Conservation (phyloP, 2,329 filamentous ascomycete genomes). For the Hypoxylon sp. region DNA sequence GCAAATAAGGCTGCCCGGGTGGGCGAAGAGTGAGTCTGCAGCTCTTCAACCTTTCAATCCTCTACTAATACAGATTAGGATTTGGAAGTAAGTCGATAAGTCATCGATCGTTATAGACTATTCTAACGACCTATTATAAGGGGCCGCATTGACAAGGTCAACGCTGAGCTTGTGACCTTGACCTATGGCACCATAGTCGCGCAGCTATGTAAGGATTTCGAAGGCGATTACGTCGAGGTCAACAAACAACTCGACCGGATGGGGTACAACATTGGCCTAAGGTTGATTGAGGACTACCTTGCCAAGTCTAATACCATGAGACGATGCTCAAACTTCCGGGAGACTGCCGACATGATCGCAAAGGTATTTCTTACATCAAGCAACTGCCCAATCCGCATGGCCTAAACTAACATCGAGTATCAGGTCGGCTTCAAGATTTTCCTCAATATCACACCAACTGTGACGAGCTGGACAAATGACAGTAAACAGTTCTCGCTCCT, state of each 20-base stretch:
- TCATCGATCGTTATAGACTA: slow-evolving; percentile 2
- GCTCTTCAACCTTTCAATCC: slow-evolving; percentile 7
- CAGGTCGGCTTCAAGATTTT: slow-evolving; percentile 99
- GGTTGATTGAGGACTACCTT: slow-evolving; percentile 96
- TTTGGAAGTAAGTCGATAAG: slow-evolving; percentile 84
- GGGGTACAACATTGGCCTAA: slow-evolving; percentile 98
- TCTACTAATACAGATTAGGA: slow-evolving; percentile 65
- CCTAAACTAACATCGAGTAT: slow-evolving; percentile 43
- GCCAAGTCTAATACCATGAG: slow-evolving; percentile 94
- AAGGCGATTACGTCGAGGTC: slow-evolving; percentile 93
- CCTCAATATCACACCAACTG: slow-evolving; percentile 92
- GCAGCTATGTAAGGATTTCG: slow-evolving; percentile 96
- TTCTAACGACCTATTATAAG: slow-evolving; percentile 63
- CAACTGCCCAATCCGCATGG: background rate
- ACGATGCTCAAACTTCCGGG: slow-evolving; percentile 90
- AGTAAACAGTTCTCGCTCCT: slow-evolving; percentile 96
- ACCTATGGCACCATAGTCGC: slow-evolving; percentile 98
- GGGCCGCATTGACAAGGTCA: slow-evolving; percentile 96
- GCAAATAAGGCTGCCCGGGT: slow-evolving; percentile 73
- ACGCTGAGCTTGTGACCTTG: slow-evolving; percentile 95
- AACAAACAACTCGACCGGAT: slow-evolving; percentile 99
- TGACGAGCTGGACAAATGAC: slow-evolving; percentile 96
- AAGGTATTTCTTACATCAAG: slow-evolving; percentile 70
- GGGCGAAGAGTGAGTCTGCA: slow-evolving; percentile 71
- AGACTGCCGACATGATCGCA: slow-evolving; percentile 96